These are phyloP conservation scores for Lentinus brumalis DNA, from an alignment of 768 basidiomycete genomes.

Conservation along the genomic window DNA sequence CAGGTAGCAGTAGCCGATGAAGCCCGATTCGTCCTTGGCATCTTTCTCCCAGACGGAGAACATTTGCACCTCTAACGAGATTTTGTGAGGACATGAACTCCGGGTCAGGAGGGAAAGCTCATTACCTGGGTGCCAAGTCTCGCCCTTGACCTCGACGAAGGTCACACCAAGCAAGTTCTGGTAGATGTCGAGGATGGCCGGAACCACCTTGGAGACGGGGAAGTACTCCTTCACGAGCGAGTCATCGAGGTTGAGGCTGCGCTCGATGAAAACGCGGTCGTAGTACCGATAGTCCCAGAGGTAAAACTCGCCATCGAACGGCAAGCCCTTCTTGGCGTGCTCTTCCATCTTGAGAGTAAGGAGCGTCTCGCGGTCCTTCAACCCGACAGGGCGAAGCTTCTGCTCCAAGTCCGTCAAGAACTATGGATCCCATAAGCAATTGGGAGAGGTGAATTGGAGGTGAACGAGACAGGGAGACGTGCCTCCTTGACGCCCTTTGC, in stretches of 20 bases:
- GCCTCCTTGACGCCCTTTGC: conserved; percentile 62
- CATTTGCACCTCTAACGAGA: conserved; percentile 68
- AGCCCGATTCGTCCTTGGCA: conserved; percentile 68
- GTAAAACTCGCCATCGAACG: conserved; percentile 73
- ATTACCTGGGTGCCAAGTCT: conserved; percentile 81
- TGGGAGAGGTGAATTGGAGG: neutral
- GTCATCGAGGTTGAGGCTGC: conserved; percentile 71
- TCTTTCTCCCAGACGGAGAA: conserved; percentile 85
- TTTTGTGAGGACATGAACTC: too few species aligned
- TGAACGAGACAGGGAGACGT: conserved; percentile 10
- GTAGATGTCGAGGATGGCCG: conserved; percentile 81
- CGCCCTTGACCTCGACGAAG: conserved; percentile 57
- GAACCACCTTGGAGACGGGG: conserved; percentile 82
- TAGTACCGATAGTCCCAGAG: conserved; percentile 87
- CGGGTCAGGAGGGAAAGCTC: conserved; percentile 4
- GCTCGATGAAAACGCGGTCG: conserved; percentile 66
- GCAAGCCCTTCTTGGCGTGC: conserved; percentile 56
- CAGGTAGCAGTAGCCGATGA: conserved; percentile 85
- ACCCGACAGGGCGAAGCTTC: conserved; percentile 73
- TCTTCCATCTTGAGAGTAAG: conserved; percentile 78
- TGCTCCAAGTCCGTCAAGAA: conserved; percentile 77
- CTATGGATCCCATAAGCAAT: conserved; percentile 34
- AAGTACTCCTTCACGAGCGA: conserved; percentile 86
- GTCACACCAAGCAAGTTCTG: conserved; percentile 78
- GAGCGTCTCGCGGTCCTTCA: conserved; percentile 65